Evolutionary conservation across 345 rosid species (phyloP), one percentile per base, ranked within the genome.

Genomic region (Eutrema yunnanense): DNA sequence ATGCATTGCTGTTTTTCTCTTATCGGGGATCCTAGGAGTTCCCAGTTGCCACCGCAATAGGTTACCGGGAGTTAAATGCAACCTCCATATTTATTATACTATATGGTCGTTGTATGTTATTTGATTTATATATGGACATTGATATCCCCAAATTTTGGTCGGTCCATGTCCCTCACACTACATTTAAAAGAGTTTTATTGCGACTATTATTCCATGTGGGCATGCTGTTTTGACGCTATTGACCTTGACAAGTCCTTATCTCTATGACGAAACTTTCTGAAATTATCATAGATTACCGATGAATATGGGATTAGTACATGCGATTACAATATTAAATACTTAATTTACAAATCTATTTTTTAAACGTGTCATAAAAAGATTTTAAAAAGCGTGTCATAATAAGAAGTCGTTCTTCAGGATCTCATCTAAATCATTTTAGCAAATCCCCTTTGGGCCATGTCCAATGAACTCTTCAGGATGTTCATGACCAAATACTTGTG

Each of bases 41-140:
- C 66, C 72, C 76, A 64, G 70, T 76, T 76, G 80, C 80, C 79
- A 37, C 70, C 53, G 79, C 74, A 69, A 69, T 55, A 54, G 79
- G 75, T 47, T 69, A 76, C 79, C 75, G 71, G n/a, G 80, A 76
- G 53, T 22, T 76, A 49, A 76, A 76, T 76, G 80, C 80, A 63
- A 70, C 72, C 75, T 43, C 62, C 72, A 76, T 49, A 30, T 63
- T 70, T 38, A 49, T 48, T 69, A 44, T 38, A 62, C 13, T 54
- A 47, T 69, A 70, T 38, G 14, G 26, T 47, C 37, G 13, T 56
- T 13, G 6, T 63, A 34, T 55, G 65, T 68, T n/a, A 55, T 38
- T 62, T 14, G 19, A 53, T 47, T 58, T 58, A 67, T 19, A 19
- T 19, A 19, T 71, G 37, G 49, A 55, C 62, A 64, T 71, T 71